Evolutionary conservation across 805 yeast species (phyloP).

Genomic region (Wickerhamiella bombiphila): DNA sequence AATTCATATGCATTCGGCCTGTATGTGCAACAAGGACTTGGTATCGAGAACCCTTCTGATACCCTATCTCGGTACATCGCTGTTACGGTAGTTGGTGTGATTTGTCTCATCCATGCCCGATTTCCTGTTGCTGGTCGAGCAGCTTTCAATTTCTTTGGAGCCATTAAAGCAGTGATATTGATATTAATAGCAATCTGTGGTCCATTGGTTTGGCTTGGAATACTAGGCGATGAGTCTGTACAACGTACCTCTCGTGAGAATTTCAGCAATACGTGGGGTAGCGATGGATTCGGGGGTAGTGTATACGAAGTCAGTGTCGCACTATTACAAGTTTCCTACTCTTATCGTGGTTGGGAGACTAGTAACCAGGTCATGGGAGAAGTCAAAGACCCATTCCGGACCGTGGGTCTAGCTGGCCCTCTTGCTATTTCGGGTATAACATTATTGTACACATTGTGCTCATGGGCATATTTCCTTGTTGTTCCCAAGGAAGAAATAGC

Average conservation of each 20-base stretch:
- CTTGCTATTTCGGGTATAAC: conserved; percentile 40
- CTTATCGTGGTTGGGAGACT: conserved; percentile 60
- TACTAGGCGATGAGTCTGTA: conserved; percentile 17
- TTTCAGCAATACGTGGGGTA: conserved; percentile 28
- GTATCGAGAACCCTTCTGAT: conserved; percentile 26
- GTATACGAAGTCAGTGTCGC: conserved; percentile 42
- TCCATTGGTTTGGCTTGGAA: conserved; percentile 21
- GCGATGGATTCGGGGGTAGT: conserved; percentile 30
- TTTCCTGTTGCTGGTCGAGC: conserved; percentile 37
- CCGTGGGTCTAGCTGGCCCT: conserved; percentile 48
- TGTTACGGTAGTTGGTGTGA: conserved; percentile 32
- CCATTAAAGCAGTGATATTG: conserved; percentile 38
- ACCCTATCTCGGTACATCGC: conserved; percentile 29
- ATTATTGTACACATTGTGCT: conserved; percentile 39
- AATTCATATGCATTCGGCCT: conserved; percentile 53
- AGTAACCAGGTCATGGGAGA: conserved; percentile 50
- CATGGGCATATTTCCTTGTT: conserved; percentile 42
- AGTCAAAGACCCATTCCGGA: conserved; percentile 39
- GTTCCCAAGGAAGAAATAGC: conserved; percentile 29
- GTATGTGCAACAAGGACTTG: conserved; percentile 34
- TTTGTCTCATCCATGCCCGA: conserved; percentile 30
- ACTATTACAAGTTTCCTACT: conserved; percentile 42
- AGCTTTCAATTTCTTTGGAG: conserved; percentile 40
- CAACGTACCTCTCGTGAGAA: conserved; percentile 16
- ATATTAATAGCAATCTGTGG: conserved; percentile 38